Base-by-base conservation (phyloP, 345 rosid genomes). In the Zanthoxylum bungeanum region DNA sequence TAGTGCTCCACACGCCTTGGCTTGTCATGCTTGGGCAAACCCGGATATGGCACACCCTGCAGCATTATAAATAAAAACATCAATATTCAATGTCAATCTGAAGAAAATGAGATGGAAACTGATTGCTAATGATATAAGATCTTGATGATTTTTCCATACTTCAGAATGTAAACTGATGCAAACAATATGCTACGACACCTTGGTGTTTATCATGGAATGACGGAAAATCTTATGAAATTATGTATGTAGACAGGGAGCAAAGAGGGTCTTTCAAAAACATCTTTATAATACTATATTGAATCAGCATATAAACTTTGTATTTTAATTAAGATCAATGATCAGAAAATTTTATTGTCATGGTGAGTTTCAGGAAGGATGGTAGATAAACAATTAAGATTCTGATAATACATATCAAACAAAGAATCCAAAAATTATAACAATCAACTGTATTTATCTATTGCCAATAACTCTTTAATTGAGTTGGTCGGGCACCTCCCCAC, bases 1-100 rank as follows among this genome's bases (percentile, higher is more conserved):
- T 91, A 95, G 70, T 75, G 87, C 69, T 91, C 94, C 4, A 95
- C 98, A 21, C 94, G 97, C 71, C 96, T 93, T 36, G 97, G 97
- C 80, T 93, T 95, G 84, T 89, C 96, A 24, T 87, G 88, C 82
- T 80, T 87, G 22, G 73, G 86, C 74, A 95, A 51, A 65, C 81
- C 82, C 31, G 78, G 78, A 81, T 86, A 89, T 17, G 91, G 88
- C 70, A 93, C 89, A 59, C 88, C 89, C 99, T 95, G 85, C 56
- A 75, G 64, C 47, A 25, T 75, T 19, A 31, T 37, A 56, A 39
- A 50, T 75, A 42, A 25, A 22, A 22, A 57, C 40, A 60, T 71
- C 64, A 53, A 69, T 34, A 60, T 19, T 64, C 62, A 72, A n/a
- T 42, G 31, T 36, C 52, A 31, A 56, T 30, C 5, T 40, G 63